Evolutionary conservation across 1,139 yeast genomes (phyloP).

Genomic region (Geotrichum restrictum): DNA sequence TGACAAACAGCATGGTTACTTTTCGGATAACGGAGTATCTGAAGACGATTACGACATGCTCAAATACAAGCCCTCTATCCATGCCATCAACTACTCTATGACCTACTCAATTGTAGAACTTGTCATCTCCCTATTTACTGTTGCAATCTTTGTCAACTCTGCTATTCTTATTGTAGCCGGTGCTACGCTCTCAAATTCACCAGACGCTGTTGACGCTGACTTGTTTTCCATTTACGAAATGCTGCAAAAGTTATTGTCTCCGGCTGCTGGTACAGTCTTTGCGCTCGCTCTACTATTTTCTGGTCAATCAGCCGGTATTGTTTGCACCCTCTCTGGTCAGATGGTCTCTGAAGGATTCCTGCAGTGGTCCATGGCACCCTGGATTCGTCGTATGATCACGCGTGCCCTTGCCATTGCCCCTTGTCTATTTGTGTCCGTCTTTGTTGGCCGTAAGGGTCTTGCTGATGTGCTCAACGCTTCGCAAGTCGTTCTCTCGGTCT

Average conservation of each 20-base stretch:
- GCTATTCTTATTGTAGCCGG: constrained; percentile 77
- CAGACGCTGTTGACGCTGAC: constrained; percentile 68
- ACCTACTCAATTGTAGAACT: constrained; percentile 65
- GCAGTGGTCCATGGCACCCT: constrained; percentile 69
- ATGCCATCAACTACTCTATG: constrained; percentile 62
- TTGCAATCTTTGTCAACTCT: constrained; percentile 75
- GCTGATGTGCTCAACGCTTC: constrained; percentile 56
- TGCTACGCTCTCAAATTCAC: constrained; percentile 56
- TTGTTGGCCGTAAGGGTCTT: constrained; percentile 64
- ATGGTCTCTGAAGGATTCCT: constrained; percentile 81
- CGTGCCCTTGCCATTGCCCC: constrained; percentile 71
- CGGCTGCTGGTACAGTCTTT: constrained; percentile 72
- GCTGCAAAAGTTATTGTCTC: constrained; percentile 55
- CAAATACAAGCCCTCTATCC: constrained; percentile 50
- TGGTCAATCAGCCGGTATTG: constrained; percentile 82
- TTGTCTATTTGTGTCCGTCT: constrained; percentile 52
- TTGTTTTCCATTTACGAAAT: constrained; percentile 64
- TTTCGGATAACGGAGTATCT: constrained; percentile 43
- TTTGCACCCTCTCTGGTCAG: constrained; percentile 84
- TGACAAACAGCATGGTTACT: constrained; percentile 41
- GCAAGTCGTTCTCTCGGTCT: constrained; percentile 80
- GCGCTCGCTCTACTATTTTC: constrained; percentile 70
- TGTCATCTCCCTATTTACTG: constrained; percentile 60
- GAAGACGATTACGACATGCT: constrained; percentile 33
- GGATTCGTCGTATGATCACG: constrained; percentile 70